Evolutionary conservation across 768 basidiomycete genomes (phyloP), one percentile per base, ranked within the genome.

Genomic region (Phylloporus sp.): DNA sequence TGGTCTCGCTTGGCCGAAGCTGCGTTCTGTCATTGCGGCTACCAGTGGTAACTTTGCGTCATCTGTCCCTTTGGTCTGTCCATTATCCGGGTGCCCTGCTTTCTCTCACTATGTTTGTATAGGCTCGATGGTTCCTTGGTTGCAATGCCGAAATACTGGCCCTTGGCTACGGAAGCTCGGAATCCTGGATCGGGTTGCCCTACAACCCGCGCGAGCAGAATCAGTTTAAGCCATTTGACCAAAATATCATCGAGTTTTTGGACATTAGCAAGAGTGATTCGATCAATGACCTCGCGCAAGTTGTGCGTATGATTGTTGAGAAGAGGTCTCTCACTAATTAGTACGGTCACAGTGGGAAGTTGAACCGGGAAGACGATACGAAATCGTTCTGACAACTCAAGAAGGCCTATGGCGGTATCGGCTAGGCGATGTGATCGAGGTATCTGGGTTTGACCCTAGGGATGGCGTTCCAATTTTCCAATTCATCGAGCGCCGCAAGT

Each of bases 401-500:
- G 37, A 55, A 1, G 56, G 59, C 5, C 15, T 60, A 23, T 60
- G 59, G 59, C 49, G 59, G 2, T 58, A 61, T n/a, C n/a, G n/a
- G n/a, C 48, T 61, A 3, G 50, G 53, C 0, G 59, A 60, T n/a
- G 36, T 60, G n/a, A 31, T 61, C 18, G 53, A 61, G 43, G 33
- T 60, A 21, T 27, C 40, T 8, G 57, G 52, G 9, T 61, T 61
- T 24, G 49, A 53, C n/a, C 38, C 54, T 0, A 39, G 17, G 5
- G 47, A 54, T 29, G 58, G 56, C 18, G 22, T 26, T 6, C 59
- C 58, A 9, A 26, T 60, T 24, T 32, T 61, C 31, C 41, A 32
- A n/a, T 58, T 51, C 15, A 43, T n/a, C n/a, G n/a, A n/a, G n/a
- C n/a, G n/a, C n/a, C n/a, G n/a, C n/a, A n/a, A n/a, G n/a, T n/a